phyloP scores from a whole-genome alignment of 306 rosid species.

The Malus domestica region DNA sequence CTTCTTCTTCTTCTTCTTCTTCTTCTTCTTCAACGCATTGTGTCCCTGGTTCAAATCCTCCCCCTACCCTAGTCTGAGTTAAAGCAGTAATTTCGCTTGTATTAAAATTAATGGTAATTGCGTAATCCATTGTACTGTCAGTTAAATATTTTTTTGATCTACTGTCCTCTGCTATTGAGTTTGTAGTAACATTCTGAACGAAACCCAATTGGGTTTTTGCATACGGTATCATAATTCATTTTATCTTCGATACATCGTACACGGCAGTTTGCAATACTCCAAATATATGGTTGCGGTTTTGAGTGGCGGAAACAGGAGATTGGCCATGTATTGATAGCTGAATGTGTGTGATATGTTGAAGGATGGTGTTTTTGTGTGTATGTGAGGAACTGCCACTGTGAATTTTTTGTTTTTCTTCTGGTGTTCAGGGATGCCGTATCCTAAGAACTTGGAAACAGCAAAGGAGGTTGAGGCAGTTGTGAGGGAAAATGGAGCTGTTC shows the following conservation, averaged over 20 bases:
- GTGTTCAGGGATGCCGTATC: constrained; percentile 89
- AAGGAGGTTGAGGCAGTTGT: constrained; percentile 71
- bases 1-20: too few relatives aligned
- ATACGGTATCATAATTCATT: background rate
- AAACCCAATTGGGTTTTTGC: background rate
- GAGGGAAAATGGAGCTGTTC: constrained; percentile 79
- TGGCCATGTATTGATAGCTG: background rate
- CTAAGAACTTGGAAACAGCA: constrained; percentile 80
- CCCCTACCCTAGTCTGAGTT: too few relatives aligned
- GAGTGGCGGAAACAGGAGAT: background rate
- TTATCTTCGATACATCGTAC: background rate
- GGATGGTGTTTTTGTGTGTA: background rate
- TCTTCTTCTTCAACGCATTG: too few relatives aligned
- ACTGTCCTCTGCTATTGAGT: background rate
- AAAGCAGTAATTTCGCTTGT: too few relatives aligned
- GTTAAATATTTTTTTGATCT: background rate
- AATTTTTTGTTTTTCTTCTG: constrained; percentile 1
- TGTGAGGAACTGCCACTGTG: background rate
- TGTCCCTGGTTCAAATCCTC: too few relatives aligned
- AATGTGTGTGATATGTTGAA: background rate
- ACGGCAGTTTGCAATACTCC: background rate
- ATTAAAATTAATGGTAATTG: background rate
- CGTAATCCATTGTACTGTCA: background rate
- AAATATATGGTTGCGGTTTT: background rate
- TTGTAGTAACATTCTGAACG: background rate